A percentile compares a stretch with the other conserved stretches of the same genome.
Evolutionary conservation across 345 rosid species (phyloP).

Genomic region (Salix koriyanagi): DNA sequence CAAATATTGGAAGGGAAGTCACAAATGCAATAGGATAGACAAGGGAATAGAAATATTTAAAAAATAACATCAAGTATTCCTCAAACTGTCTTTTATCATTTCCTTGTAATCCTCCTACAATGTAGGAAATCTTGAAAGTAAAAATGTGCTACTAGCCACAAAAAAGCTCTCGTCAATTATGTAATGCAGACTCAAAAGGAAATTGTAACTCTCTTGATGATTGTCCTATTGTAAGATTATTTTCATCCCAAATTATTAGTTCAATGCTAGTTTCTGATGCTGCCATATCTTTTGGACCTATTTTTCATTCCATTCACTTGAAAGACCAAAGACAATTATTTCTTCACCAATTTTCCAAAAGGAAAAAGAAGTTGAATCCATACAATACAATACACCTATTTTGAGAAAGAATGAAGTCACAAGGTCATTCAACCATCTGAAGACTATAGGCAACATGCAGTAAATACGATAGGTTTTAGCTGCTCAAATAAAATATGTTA

Average conservation of each 20-base stretch:
- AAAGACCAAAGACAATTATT: neutral
- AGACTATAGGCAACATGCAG: neutral
- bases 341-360: neutral
- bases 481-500: neutral
- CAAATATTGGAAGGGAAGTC: neutral
- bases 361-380: neutral
- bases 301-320: neutral
- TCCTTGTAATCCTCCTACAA: neutral
- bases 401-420: neutral
- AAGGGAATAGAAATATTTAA: neutral
- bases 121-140: neutral
- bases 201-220: neutral
- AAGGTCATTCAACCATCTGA: neutral
- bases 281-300: neutral
- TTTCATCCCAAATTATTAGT: neutral
- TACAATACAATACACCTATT: neutral
- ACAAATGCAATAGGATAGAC: neutral
- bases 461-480: neutral
- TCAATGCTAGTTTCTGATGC: neutral
- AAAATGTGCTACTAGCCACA: too few relatives aligned
- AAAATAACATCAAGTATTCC: neutral
- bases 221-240: neutral
- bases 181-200: neutral
- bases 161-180: too few relatives aligned
- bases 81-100: neutral